phyloP scores from a whole-genome alignment of 1,139 yeast genomes.

The Torulaspora pretoriensis region DNA sequence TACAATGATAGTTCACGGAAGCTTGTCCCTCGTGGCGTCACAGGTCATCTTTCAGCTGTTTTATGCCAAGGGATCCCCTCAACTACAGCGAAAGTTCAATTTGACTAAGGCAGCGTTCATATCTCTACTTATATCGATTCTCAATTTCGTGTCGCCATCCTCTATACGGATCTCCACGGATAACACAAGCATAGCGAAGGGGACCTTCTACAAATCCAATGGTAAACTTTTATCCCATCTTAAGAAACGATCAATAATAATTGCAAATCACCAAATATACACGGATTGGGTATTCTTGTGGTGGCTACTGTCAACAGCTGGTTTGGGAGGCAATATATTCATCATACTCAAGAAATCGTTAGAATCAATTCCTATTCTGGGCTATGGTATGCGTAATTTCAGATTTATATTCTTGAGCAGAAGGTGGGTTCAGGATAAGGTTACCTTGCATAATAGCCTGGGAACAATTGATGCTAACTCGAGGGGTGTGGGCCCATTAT shows the following conservation, averaged over 20 bases:
- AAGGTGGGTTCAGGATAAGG: slow-evolving; percentile 77
- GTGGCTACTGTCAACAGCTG: slow-evolving; percentile 76
- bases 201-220: slow-evolving; percentile 22
- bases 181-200: slow-evolving; percentile 26
- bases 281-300: slow-evolving; percentile 93
- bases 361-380: slow-evolving; percentile 68
- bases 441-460: slow-evolving; percentile 53
- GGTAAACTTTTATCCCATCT: slow-evolving; percentile 27
- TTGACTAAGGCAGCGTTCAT: slow-evolving; percentile 32
- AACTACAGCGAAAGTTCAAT: slow-evolving; percentile 26
- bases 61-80: slow-evolving; percentile 15
- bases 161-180: slow-evolving; percentile 34
- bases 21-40: slow-evolving; percentile 8
- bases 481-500: slow-evolving; percentile 47
- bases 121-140: slow-evolving; percentile 28
- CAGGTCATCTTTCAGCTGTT: slow-evolving; percentile 24
- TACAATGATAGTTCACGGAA: slow-evolving; percentile 6
- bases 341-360: slow-evolving; percentile 79
- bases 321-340: slow-evolving; percentile 57
- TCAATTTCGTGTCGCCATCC: slow-evolving; percentile 34
- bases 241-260: slow-evolving; percentile 27
- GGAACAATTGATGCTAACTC: slow-evolving; percentile 50
- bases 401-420: slow-evolving; percentile 72
- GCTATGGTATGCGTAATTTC: slow-evolving; percentile 81
- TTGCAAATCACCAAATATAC: slow-evolving; percentile 83